Percentiles rank a stretch among this genome's conserved stretches.
Evolutionary conservation across 208 protist genomes (phyloP).

Genomic region (Crithidia mellificae): DNA sequence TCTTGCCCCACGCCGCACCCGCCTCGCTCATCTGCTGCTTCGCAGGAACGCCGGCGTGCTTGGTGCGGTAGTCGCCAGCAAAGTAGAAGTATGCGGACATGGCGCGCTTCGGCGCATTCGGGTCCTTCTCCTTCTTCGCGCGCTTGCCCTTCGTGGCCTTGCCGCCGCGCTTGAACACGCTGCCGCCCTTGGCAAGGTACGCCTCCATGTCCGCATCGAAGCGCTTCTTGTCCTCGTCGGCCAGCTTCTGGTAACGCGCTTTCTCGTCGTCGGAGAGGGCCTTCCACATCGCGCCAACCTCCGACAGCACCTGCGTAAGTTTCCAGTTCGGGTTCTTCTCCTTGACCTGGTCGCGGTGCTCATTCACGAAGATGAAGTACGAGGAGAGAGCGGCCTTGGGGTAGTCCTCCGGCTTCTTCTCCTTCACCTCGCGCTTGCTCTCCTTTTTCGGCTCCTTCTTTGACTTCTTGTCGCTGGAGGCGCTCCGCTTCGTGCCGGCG

Average conservation of each 20-base stretch:
- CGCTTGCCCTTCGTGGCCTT: slow-evolving; percentile 35
- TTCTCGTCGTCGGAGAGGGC: slow-evolving; percentile 63
- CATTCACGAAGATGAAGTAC: slow-evolving; percentile 81
- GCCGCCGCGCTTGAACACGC: slow-evolving; percentile 52
- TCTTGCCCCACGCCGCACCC: slow-evolving; percentile 65
- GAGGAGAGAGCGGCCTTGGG: slow-evolving; percentile 76
- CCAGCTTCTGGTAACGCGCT: slow-evolving; percentile 66
- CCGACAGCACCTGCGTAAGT: slow-evolving; percentile 66
- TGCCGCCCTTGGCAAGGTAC: slow-evolving; percentile 67
- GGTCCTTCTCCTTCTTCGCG: slow-evolving; percentile 78
- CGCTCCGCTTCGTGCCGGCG: slow-evolving; percentile 49
- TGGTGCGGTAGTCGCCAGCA: slow-evolving; percentile 61
- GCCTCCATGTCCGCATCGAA: slow-evolving; percentile 74
- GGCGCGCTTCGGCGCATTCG: slow-evolving; percentile 82
- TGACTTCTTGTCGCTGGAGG: slow-evolving; percentile 31
- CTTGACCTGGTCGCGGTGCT: slow-evolving; percentile 73
- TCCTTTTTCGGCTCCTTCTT: slow-evolving; percentile 39
- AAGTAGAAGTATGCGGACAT: slow-evolving; percentile 86
- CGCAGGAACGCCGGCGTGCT: slow-evolving; percentile 55
- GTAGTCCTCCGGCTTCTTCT: slow-evolving; percentile 82
- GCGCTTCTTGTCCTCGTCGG: slow-evolving; percentile 82
- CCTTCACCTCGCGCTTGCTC: slow-evolving; percentile 53
- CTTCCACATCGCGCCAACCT: slow-evolving; percentile 72
- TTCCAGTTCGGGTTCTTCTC: slow-evolving; percentile 69
- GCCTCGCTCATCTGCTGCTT: slow-evolving; percentile 71